A percentile compares a stretch with the other conserved stretches of the same genome.
Conservation (phyloP, 352 stramenopile genomes). For the Phytopythium oedochilum region DNA sequence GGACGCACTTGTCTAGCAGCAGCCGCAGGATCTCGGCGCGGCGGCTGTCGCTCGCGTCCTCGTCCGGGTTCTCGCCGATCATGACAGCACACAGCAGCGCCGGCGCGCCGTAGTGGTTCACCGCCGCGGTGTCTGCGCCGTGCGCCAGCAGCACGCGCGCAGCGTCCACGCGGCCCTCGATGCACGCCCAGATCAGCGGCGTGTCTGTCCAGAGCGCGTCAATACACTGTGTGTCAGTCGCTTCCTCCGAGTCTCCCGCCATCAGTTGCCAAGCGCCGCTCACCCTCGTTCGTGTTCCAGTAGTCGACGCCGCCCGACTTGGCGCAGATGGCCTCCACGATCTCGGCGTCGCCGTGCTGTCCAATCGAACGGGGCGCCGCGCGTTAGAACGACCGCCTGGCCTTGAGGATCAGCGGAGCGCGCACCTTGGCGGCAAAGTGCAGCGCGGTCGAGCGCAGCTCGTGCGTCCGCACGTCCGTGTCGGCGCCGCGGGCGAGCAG, state of each 20-base stretch:
- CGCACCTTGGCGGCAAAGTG: conserved; percentile 78
- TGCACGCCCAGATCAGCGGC: conserved; percentile 77
- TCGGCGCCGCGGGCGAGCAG: conserved; percentile 56
- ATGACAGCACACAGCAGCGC: conserved; percentile 75
- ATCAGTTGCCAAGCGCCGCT: no score
- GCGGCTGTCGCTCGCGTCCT: conserved; percentile 39
- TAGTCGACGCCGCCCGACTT: conserved; percentile 49
- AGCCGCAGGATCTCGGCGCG: conserved; percentile 56
- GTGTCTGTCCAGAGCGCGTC: conserved; percentile 33
- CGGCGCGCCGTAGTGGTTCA: conserved; percentile 70
- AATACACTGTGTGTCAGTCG: no score
- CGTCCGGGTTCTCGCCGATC: conserved; percentile 67
- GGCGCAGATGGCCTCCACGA: conserved; percentile 70
- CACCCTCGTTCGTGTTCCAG: conserved; percentile 65
- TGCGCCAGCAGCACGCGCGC: conserved; percentile 64
- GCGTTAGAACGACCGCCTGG: not conserved
- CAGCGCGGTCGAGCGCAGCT: conserved; percentile 68
- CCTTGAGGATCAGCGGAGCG: no score
- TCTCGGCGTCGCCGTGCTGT: conserved; percentile 58
- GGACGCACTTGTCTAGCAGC: conserved; percentile 45
- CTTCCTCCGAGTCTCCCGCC: no score
- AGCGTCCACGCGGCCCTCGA: conserved; percentile 61
- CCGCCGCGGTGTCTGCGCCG: conserved; percentile 54
- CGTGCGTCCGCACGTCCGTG: conserved; percentile 58
- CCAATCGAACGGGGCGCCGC: not conserved